Base-by-base conservation (phyloP, 768 basidiomycete species). In the Kwoniella shandongensis region DNA sequence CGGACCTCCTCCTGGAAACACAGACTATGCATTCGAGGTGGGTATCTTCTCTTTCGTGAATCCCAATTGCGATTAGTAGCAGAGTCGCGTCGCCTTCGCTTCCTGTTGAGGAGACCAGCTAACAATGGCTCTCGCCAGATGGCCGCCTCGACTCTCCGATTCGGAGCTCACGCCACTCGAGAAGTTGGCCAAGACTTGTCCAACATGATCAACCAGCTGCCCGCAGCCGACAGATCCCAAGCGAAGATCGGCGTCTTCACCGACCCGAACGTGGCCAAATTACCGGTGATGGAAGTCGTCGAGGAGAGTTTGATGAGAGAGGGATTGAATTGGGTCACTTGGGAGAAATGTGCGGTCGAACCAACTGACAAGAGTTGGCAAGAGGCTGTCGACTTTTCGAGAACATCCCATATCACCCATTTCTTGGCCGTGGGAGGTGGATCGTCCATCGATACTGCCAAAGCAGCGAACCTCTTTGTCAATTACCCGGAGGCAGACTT, bases 401-500 rank as follows among this genome's bases (percentile, higher is more conserved):
- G 91, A 57, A 67, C 84, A 58, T 86, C 90, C 54, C 86, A 96
- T 78, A 90, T 93, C 76, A 91, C 87, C 66, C 94, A 97, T 74
- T 96, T 92, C 68, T 69, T 79, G 38, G 76, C 78, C 27, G 78
- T 79, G n/a, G 77, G 77, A 20, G 77, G 77, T 8, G 76, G 76
- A 1, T 71, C 69, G 13, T 89, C 91, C 23, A 96, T 96, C 71
- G 93, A 96, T 73, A 96, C 92, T 0, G 89, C 92, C 51, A 98
- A 98, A 75, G 85, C 91, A 6, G 92, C 94, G 29, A 98, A 97
- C 78, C 69, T 98, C 84, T 67, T 65, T 30, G 82, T 88, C 0
- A 89, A 89, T 11, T 97, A 97, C 81, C 87, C 87, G 65, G 90
- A 97, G 62, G 84, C 89, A 0, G 89, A 96, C 70, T 79, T 97